Base-by-base conservation (phyloP, 495 filamentous ascomycete species). In the Chaetomium cochliodes region DNA sequence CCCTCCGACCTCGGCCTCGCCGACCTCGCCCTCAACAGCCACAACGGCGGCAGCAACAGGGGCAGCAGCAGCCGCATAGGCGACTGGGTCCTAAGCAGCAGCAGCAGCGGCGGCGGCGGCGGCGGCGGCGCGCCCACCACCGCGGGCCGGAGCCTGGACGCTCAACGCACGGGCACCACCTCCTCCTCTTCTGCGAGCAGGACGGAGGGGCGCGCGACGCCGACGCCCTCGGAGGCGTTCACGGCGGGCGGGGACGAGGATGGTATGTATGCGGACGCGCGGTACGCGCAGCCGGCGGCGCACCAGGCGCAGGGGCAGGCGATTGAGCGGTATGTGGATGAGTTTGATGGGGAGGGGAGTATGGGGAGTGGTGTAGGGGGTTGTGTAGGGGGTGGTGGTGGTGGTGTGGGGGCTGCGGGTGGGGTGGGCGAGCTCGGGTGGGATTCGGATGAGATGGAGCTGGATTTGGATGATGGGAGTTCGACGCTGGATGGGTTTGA, bases 401-500 rank as follows among this genome's bases (percentile, higher is more conserved):
- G 41, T 12, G 30, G 41, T 22, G 46, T 56, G 42, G 52, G n/a
- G n/a, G n/a, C n/a, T n/a, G n/a, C n/a, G n/a, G n/a, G n/a, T n/a
- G 30, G 41, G 28, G 46, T 56, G 42, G 52, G n/a, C 20, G 25
- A 30, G 28, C 6, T 58, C 26, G 64, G 51, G 13, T 33, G 7
- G 18, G 23, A 52, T 13, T 69, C 54, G 44, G 41, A 28, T 13
- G 49, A 51, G 5, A 30, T 30, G 28, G 6, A 6, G 28, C 1
- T 12, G 33, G 33, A 37, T 37, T 5, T 1, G 67, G 20, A 30
- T 9, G 60, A 60, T 33, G 65, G 60, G 25, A 67, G 60, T 2
- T 68, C 69, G 54, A 72, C 70, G 28, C 20, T 72, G 58, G 66
- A 70, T 53, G 70, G 66, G 44, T 68, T 65, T 44, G 68, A 72